Evolutionary conservation across 1,139 yeast species (phyloP).

Genomic region (Eremothecium coryli): DNA sequence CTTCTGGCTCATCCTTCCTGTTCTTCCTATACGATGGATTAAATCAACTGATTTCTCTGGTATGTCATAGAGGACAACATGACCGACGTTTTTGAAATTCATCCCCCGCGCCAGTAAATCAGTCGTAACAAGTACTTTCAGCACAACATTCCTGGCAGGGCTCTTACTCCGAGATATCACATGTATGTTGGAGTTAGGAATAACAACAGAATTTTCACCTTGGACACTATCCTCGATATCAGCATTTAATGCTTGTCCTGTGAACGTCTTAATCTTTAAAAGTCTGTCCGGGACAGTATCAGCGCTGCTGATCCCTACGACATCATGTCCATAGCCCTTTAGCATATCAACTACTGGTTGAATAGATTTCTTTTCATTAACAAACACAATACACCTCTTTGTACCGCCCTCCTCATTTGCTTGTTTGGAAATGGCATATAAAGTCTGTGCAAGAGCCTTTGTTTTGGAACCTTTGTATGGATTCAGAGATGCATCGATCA

Average conservation of each 20-base stretch:
- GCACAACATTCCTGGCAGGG: conserved; percentile 3
- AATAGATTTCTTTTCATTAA: conserved; percentile 64
- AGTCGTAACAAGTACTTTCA: conserved; percentile 74
- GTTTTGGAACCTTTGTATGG: conserved; percentile 80
- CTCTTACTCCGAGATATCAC: conserved; percentile 16
- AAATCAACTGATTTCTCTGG: conserved; percentile 81
- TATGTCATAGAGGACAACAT: conserved; percentile 74
- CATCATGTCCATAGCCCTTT: conserved; percentile 47
- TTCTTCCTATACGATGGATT: conserved; percentile 87
- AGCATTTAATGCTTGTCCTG: conserved; percentile 37
- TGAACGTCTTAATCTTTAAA: conserved; percentile 48
- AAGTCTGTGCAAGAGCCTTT: conserved; percentile 78
- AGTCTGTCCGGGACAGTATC: conserved; percentile 52
- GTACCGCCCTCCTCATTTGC: conserved; percentile 70
- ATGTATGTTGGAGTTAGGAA: conserved; percentile 25
- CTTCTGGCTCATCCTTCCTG: conserved; percentile 83
- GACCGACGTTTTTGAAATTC: conserved; percentile 73
- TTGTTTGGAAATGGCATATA: conserved; percentile 78
- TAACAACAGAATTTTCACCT: conserved; percentile 19
- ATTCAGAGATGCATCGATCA: conserved; percentile 62
- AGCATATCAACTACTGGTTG: conserved; percentile 45
- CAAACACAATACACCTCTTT: conserved; percentile 80
- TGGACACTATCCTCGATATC: conserved; percentile 33
- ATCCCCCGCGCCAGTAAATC: conserved; percentile 86
- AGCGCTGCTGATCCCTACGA: conserved; percentile 57